Base-by-base conservation (phyloP, 352 stramenopile species). In the Pythium oligandrum region DNA sequence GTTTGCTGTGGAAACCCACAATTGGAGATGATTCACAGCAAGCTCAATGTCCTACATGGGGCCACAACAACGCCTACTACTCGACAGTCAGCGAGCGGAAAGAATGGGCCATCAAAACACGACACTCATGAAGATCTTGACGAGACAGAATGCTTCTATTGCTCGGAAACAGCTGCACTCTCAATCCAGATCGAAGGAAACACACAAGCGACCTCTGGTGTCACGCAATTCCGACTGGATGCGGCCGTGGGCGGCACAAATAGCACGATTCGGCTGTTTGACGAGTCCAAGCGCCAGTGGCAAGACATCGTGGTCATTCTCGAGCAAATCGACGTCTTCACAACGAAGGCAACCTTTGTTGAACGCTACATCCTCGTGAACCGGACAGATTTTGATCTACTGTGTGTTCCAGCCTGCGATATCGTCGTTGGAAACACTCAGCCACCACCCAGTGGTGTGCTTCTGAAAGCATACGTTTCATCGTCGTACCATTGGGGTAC, bases 321-420 rank as follows among this genome's bases (percentile, higher is more conserved):
- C 42, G 73, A 86, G 32, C 78, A 89, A 57, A 46, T 88, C 0
- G 78, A 88, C 37, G 69, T 70, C 4, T 83, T 71, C 52, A 77
- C 78, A 11, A 95, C 74, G 34, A 83, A 88, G 44, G 73, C 87
- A 4, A 91, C 77, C 7, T 92, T 95, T 43, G 73, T 93, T 0
- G 81, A 93, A 44, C 73, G 85, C 5, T 93, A 92, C 53, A 61
- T 93, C 6, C 63, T 95, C 30, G 44, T 90, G 12, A 93, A 95
- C 40, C 73, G 77, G 32, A 89, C 85, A 1, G 57, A 81, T 9
- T 66, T 85, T 33, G 56, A 79, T 34, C 40, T 95, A n/a, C 40
- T 87, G 36, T 74, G 70, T 12, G 64, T 72, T 4, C 68, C 73
- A 10, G 65, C 79, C n/a, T 69, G 63, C 33, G 73, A 87, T 47